Conservation (phyloP, 2,329 filamentous ascomycete genomes). For the Cladosporium colombiae region DNA sequence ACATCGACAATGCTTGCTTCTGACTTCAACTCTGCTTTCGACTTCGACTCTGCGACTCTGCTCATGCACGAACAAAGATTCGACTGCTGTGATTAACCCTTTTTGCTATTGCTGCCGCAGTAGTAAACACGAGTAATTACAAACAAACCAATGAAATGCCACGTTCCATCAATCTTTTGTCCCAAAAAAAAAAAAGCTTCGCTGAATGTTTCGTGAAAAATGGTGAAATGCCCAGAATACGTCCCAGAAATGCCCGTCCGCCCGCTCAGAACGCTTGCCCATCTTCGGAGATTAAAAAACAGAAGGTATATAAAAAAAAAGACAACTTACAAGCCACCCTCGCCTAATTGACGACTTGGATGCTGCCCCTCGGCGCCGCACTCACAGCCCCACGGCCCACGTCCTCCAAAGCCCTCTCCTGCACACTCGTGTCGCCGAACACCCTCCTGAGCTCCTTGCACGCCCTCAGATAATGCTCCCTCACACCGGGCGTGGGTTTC, state of each 20-base stretch:
- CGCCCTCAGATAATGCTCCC: conserved; percentile 57
- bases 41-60: not conserved
- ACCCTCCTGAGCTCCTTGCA: conserved; percentile 54
- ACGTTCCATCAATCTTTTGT: not conserved
- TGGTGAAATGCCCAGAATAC: no score
- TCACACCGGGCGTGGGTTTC: conserved; percentile 52
- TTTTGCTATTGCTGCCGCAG: not conserved
- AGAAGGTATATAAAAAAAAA: no score
- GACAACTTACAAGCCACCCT: not conserved
- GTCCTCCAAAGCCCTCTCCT: conserved; percentile 4
- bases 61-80: not conserved
- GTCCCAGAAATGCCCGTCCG: not conserved
- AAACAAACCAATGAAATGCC: not conserved
- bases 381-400: conserved; percentile 9
- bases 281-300: no score
- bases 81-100: not conserved
- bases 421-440: conserved; percentile 30
- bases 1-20: no score
- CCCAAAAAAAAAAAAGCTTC: not conserved
- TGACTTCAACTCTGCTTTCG: no score
- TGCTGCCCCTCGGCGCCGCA: conserved; percentile 28
- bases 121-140: not conserved
- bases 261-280: not conserved
- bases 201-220: no score
- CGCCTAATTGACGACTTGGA: conserved; percentile 25